These are phyloP conservation scores for Citrus mangshanensis DNA, from an alignment of 345 rosid genomes.

Conservation along the genomic window DNA sequence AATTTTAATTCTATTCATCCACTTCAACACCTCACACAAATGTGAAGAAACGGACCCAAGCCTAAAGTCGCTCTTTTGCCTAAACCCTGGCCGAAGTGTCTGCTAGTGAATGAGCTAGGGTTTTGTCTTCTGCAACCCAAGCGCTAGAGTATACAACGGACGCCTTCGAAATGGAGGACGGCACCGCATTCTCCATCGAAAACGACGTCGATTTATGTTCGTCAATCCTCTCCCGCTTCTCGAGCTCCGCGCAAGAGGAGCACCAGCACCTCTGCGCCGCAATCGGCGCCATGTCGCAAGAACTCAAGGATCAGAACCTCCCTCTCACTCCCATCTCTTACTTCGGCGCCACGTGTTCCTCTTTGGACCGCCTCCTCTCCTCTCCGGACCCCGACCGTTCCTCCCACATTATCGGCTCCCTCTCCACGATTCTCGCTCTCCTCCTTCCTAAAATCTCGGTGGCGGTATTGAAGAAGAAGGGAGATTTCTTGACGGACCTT, in stretches of 20 bases:
- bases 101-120: neutral
- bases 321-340: constrained; percentile 63
- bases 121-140: neutral
- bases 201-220: constrained; percentile 41
- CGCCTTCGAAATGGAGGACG: neutral
- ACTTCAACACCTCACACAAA: no score
- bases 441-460: constrained; percentile 50
- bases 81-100: neutral
- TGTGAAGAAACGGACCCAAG: no score
- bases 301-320: constrained; percentile 61
- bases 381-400: constrained; percentile 31
- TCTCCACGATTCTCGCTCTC: constrained; percentile 54
- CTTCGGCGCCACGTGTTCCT: constrained; percentile 61
- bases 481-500: constrained; percentile 46
- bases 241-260: constrained; percentile 48
- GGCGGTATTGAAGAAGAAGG: constrained; percentile 46
- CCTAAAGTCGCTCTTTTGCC: neutral
- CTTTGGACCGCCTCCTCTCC: constrained; percentile 55
- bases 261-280: constrained; percentile 64
- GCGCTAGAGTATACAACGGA: neutral
- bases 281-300: constrained; percentile 69
- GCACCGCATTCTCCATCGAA: neutral
- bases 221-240: constrained; percentile 50
- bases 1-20: no score
- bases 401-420: constrained; percentile 46